Base-by-base conservation (phyloP, 208 protist genomes). In the Trichomonas vaginalis region DNA sequence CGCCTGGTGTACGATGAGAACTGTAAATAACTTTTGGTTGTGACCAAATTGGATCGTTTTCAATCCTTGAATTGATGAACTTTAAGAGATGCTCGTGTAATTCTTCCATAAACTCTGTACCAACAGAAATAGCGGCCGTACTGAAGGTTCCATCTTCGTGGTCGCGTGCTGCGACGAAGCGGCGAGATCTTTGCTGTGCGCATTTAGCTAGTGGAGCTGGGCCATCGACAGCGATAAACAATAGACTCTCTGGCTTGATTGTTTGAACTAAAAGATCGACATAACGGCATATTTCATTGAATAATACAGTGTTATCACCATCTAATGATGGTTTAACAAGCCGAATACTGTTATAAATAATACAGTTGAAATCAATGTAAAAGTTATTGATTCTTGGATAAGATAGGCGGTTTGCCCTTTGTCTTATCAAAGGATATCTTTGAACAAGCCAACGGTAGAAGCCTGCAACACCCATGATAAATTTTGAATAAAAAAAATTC, bases 331-430 rank as follows among this genome's bases (percentile, higher is more conserved):
- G 17, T 88, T 88, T 88, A 32, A 88, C 82, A 17, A 45, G 82
- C 0, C 40, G 35, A 35, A 88, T 45, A 3, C 40, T 14, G 17
- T 88, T 88, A 48, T 88, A 88, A 45, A 88, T 47, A 32, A 88
- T 88, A 32, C 82, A 88, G 48, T 88, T 88, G 40, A 88, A 88
- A 42, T 88, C 82, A 88, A 88, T 88, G 17, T 88, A 88, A 23
- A 88, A 47, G 48, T 88, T 45, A 32, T 45, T 88, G 17, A 88
- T 47, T 17, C n/a, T 47, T 88, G 82, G 82, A n/a, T 47, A 10
- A 1, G 40, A 46, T 10, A 47, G 39, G 32, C 48, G 40, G 37
- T 47, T 47, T 0, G 40, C 12, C 8, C 40, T 9, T 37, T 40
- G 35, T 3, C 82, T n/a, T 6, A 88, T 23, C 0, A 88, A 21